Evolutionary conservation across 176 grass and related monocot genomes (phyloP), one percentile per base, ranked within the genome.

Genomic region (Dendrocalamus sinicus): DNA sequence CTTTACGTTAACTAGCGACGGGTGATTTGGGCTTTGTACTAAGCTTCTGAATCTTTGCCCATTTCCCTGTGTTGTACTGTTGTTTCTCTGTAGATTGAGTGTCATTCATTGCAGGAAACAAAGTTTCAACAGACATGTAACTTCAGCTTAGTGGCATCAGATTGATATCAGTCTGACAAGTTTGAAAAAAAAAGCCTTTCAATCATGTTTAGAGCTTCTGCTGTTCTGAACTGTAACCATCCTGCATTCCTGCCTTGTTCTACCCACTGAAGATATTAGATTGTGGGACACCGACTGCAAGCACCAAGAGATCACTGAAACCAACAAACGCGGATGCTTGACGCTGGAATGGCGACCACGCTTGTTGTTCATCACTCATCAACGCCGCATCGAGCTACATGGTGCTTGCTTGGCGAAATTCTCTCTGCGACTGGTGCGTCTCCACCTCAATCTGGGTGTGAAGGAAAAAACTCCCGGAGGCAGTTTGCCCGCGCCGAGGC

Each of bases 1-100:
- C 67, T 92, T 99, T 39, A 92, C 75, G 0, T 77, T 89, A 40
- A 96, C 96, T 4, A 92, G 88, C 50, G 28, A 99, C 10, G 93
- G 96, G 13, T 99, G 90, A 99, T 89, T 68, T 88, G 20, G 16
- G 11, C 52, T 24, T 32, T 87, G 13, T 8, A 35, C 23, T 16
- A 63, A 62, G 20, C 28, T n/a, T 9, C 17, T 80, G 43, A 87
- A 80, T 53, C 13, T 83, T n/a, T 6, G n/a, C n/a, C n/a, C n/a
- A 19, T 73, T 79, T 35, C 70, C 66, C 9, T 40, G 48, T 50
- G 67, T 28, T 73, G 26, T n/a, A n/a, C n/a, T n/a, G n/a, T n/a
- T n/a, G n/a, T n/a, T n/a, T n/a, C n/a, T n/a, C n/a, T n/a, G n/a
- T n/a, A n/a, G n/a, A n/a, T n/a, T n/a, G n/a, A n/a, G n/a, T 80